Percentiles rank a stretch among this genome's conserved stretches.
These are phyloP conservation scores for Ploettnerulaceae sp. DNA, from an alignment of 2,329 filamentous ascomycete genomes.

Conservation along the genomic window DNA sequence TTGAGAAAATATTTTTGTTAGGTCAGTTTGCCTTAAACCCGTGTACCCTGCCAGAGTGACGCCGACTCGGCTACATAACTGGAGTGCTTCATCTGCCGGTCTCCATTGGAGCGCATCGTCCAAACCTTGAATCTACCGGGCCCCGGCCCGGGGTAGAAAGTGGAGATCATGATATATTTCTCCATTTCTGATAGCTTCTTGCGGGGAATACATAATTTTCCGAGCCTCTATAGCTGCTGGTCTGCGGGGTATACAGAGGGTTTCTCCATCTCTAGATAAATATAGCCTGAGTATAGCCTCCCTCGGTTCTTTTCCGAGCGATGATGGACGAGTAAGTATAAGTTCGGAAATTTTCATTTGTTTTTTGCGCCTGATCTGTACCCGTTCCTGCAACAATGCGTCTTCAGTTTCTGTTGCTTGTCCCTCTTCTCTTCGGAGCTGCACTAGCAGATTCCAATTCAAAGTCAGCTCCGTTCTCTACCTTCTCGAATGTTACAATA, in stretches of 20 bases:
- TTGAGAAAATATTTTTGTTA: too few species aligned
- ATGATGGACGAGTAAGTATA: conserved; percentile 6
- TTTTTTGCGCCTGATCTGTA: neutral
- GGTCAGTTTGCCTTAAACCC: too few species aligned
- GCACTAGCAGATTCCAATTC: conserved; percentile 23
- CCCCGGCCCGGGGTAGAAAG: neutral
- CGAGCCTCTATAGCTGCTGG: neutral
- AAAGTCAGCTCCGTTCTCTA: conserved; percentile 20
- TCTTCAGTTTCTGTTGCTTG: conserved; percentile 17
- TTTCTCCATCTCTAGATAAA: conserved; percentile 21
- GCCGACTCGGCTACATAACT: conserved; percentile 1
- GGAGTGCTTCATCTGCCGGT: neutral
- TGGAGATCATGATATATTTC: conserved; percentile 7
- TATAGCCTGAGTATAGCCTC: neutral
- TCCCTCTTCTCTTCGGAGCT: conserved; percentile 19
- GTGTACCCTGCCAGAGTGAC: neutral
- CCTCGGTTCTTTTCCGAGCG: neutral
- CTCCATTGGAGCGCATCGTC: conserved; percentile 20
- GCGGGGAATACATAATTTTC: conserved; percentile 5
- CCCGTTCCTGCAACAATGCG: conserved; percentile 19
- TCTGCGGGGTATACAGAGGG: conserved; percentile 17
- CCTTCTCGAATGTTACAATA: conserved; percentile 30
- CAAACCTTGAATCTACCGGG: neutral
- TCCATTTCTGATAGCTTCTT: conserved; percentile 5
- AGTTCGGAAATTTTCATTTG: neutral